Percentiles rank a stretch among this genome's conserved stretches.
These are phyloP conservation scores for Sugiyamaella grinbergsii DNA, from an alignment of 1,139 yeast genomes.

Conservation along the genomic window DNA sequence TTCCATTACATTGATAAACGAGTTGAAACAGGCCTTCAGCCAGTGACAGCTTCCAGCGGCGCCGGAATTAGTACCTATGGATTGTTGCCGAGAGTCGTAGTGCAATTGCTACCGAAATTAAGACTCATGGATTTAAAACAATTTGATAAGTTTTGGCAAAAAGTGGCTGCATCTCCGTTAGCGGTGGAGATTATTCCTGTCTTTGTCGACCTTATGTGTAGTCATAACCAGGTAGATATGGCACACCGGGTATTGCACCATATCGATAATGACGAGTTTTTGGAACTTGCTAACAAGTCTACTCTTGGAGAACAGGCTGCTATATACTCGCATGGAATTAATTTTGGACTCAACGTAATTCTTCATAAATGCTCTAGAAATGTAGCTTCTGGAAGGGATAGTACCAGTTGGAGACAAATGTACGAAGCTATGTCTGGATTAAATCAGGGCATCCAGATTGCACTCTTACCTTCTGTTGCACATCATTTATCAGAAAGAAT, in stretches of 20 bases:
- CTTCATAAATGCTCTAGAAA: slow-evolving; percentile 20
- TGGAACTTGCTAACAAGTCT: background rate
- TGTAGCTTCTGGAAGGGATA: slow-evolving; percentile 13
- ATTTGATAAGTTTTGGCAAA: slow-evolving; percentile 27
- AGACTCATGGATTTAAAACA: slow-evolving; percentile 16
- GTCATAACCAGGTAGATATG: slow-evolving; percentile 8
- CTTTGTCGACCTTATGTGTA: slow-evolving; percentile 21
- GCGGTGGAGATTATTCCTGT: slow-evolving; percentile 29
- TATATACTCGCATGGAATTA: slow-evolving; percentile 22
- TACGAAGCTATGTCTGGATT: slow-evolving; percentile 25
- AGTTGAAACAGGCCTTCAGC: background rate
- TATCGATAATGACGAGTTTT: slow-evolving; percentile 18
- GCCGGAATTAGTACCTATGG: background rate
- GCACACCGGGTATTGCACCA: slow-evolving; percentile 25
- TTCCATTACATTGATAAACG: slow-evolving; percentile 6
- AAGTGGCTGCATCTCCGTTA: slow-evolving; percentile 22
- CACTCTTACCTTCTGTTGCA: slow-evolving; percentile 27
- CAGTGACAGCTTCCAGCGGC: background rate
- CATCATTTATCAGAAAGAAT: slow-evolving; percentile 26
- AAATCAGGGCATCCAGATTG: slow-evolving; percentile 22
- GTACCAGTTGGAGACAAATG: slow-evolving; percentile 26
- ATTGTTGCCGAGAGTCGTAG: slow-evolving; percentile 10
- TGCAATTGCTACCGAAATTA: slow-evolving; percentile 7
- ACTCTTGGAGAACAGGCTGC: background rate
- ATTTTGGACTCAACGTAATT: slow-evolving; percentile 28